Percentiles rank a stretch among this genome's conserved stretches.
phyloP scores from a whole-genome alignment of 768 basidiomycete genomes.

The Phylloporus sp. region DNA sequence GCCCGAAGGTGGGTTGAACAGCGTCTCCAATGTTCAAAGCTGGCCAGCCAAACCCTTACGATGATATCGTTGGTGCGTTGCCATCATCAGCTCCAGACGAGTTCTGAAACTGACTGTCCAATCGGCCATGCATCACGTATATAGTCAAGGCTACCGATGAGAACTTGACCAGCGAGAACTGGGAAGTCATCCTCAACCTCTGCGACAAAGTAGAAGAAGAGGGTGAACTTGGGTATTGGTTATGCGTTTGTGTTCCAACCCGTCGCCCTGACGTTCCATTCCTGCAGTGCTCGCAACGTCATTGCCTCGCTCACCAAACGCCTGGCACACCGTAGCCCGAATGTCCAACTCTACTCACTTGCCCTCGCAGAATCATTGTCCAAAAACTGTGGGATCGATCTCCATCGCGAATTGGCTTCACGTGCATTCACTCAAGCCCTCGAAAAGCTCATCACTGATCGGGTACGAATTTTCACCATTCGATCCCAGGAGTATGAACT shows the following conservation, averaged over 20 bases:
- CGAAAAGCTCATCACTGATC: constrained; percentile 83
- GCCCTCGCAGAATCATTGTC: constrained; percentile 83
- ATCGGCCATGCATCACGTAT: not conserved
- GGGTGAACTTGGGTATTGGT: constrained; percentile 71
- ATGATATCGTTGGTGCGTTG: constrained; percentile 84
- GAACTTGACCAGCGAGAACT: constrained; percentile 91
- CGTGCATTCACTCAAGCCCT: constrained; percentile 88
- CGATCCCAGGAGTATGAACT: constrained; percentile 4
- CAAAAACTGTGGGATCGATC: constrained; percentile 81
- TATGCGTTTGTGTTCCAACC: not conserved
- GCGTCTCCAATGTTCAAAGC: constrained; percentile 62
- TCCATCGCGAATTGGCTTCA: constrained; percentile 85
- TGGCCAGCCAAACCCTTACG: constrained; percentile 70
- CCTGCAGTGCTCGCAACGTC: constrained; percentile 77
- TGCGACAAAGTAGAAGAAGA: constrained; percentile 96
- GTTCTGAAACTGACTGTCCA: constrained; percentile 3
- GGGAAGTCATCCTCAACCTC: constrained; percentile 91
- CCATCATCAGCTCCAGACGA: constrained; percentile 1
- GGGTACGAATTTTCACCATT: constrained; percentile 46
- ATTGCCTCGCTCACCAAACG: constrained; percentile 85
- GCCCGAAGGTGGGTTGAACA: constrained; percentile 4
- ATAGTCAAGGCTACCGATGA: constrained; percentile 98
- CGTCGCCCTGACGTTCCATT: constrained; percentile 14
- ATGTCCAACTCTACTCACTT: constrained; percentile 93
- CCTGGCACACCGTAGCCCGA: constrained; percentile 89